Evolutionary conservation across 2,329 filamentous ascomycete genomes (phyloP).

Genomic region (Taxawa tesnikishii): DNA sequence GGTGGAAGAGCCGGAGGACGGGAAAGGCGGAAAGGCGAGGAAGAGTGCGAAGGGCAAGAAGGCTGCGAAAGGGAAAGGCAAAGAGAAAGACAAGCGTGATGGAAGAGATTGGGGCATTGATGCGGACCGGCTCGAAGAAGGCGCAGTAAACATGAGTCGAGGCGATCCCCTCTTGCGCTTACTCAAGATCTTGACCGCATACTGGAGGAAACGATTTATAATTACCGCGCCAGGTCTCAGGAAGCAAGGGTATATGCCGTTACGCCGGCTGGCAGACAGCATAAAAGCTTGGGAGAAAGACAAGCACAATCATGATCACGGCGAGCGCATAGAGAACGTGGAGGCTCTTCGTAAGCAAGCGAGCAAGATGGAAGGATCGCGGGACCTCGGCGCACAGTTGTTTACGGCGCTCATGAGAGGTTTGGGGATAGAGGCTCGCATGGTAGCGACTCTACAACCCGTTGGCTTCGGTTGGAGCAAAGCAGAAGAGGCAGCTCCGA

Average conservation of each 20-base stretch:
- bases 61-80: conserved; percentile 26
- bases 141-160: conserved; percentile 62
- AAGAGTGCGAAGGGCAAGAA: conserved; percentile 22
- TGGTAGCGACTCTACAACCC: conserved; percentile 77
- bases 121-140: conserved; percentile 57
- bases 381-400: conserved; percentile 78
- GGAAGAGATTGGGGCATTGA: conserved; percentile 59
- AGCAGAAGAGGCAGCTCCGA: conserved; percentile 58
- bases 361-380: conserved; percentile 60
- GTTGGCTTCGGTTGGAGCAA: conserved; percentile 87
- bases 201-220: conserved; percentile 78
- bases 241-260: conserved; percentile 80
- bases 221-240: conserved; percentile 67
- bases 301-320: conserved; percentile 53
- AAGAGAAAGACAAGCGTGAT: conserved; percentile 28
- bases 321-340: conserved; percentile 59
- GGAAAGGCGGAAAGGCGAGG: conserved; percentile 27
- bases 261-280: conserved; percentile 62
- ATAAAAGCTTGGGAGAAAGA: conserved; percentile 57
- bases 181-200: conserved; percentile 62
- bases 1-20: conserved; percentile 14
- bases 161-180: conserved; percentile 72
- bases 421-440: conserved; percentile 66
- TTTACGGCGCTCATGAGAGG: conserved; percentile 78
- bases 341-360: conserved; percentile 59